phyloP scores from a whole-genome alignment of 768 basidiomycete species.

The Suillus occidentalis region DNA sequence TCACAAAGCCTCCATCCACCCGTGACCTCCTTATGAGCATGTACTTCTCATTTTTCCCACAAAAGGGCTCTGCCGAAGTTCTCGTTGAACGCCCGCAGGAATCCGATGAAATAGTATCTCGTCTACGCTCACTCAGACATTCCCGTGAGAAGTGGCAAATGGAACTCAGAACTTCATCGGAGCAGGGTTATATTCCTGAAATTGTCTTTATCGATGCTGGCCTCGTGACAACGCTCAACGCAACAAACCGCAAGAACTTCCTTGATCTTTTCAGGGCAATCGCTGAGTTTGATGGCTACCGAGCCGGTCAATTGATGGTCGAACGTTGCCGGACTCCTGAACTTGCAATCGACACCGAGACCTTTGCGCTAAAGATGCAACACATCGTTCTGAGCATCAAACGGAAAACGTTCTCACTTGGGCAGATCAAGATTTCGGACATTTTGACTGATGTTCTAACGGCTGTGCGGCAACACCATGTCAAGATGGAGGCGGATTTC shows the following conservation, averaged over 20 bases:
- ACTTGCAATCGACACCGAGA: constrained; percentile 87
- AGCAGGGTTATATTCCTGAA: constrained; percentile 85
- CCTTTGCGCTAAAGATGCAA: constrained; percentile 97
- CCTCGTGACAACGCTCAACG: constrained; percentile 84
- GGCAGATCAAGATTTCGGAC: constrained; percentile 95
- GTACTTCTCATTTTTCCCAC: constrained; percentile 51
- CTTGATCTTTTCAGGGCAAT: constrained; percentile 95
- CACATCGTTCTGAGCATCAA: constrained; percentile 92
- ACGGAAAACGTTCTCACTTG: constrained; percentile 94
- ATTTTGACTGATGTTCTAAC: constrained; percentile 86
- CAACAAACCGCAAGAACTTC: constrained; percentile 86
- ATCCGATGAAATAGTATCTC: constrained; percentile 64
- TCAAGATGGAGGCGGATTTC: constrained; percentile 98
- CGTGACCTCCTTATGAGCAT: constrained; percentile 61
- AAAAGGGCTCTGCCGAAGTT: constrained; percentile 24
- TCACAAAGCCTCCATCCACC: constrained; percentile 81
- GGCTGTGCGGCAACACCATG: constrained; percentile 87
- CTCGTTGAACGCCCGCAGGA: constrained; percentile 36
- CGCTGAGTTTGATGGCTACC: constrained; percentile 96
- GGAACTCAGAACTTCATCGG: constrained; percentile 61
- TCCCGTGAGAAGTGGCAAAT: constrained; percentile 67
- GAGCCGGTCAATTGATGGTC: constrained; percentile 93
- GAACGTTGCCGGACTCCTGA: constrained; percentile 91
- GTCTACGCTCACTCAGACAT: constrained; percentile 60
- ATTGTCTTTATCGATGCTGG: constrained; percentile 97